Percentiles rank a stretch among this genome's conserved stretches.
These are phyloP conservation scores for Morella rubra DNA, from an alignment of 306 rosid genomes.

Conservation along the genomic window DNA sequence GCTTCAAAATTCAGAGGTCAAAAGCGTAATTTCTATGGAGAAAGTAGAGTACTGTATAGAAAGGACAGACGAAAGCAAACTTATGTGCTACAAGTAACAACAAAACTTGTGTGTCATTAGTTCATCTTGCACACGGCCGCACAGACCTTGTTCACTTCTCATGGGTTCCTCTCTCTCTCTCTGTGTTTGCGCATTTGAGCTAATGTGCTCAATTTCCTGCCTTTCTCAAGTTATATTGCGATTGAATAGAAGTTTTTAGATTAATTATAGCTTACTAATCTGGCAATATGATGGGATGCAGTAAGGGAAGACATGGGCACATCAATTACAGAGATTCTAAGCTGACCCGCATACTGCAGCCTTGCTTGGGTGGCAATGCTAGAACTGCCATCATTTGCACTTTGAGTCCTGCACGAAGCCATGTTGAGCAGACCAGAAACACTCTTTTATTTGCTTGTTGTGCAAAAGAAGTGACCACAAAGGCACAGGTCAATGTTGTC, in stretches of 20 bases:
- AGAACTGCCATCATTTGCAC: constrained; percentile 99
- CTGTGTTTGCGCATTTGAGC: not conserved
- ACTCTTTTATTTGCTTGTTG: constrained; percentile 97
- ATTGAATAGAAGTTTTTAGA: not conserved
- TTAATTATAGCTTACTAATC: constrained; percentile 5
- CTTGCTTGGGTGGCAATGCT: constrained; percentile 96
- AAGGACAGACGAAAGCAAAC: too few relatives aligned
- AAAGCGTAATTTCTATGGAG: too few relatives aligned
- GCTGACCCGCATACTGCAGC: constrained; percentile 95
- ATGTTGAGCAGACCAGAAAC: constrained; percentile 97
- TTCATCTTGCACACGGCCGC: not conserved
- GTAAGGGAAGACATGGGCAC: constrained; percentile 92
- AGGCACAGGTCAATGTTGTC: constrained; percentile 97
- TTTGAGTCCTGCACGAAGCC: constrained; percentile 93
- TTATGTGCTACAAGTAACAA: too few relatives aligned
- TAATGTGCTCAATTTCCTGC: not conserved
- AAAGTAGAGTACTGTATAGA: too few relatives aligned
- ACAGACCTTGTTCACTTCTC: not conserved
- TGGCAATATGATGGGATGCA: constrained; percentile 45
- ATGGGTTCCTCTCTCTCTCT: not conserved
- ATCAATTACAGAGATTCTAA: constrained; percentile 96
- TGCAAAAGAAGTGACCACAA: constrained; percentile 96
- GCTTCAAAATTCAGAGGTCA: too few relatives aligned
- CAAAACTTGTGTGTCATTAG: not conserved
- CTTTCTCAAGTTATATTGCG: not conserved